Conservation (phyloP, 2,329 filamentous ascomycete species). For the Cladophialophora carrionii region DNA sequence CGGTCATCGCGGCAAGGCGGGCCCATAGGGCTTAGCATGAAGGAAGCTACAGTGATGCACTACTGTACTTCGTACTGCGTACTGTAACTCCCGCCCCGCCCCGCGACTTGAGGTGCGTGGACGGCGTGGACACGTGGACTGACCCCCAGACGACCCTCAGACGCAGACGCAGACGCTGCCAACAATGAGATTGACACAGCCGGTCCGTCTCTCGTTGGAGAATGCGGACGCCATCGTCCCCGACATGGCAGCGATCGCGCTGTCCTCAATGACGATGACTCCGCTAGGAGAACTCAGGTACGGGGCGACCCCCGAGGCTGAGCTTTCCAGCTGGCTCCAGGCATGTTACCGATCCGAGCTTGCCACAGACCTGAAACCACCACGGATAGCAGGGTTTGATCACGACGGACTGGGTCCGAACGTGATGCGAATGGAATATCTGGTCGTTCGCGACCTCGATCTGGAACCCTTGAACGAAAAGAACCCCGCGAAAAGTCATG, state of each 20-base stretch:
- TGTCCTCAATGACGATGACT: constrained; percentile 15
- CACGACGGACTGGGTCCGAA: constrained; percentile 6
- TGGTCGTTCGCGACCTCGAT: constrained; percentile 22
- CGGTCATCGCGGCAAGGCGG: no score
- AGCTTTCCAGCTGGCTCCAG: constrained; percentile 19
- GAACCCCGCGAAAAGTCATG: background rate
- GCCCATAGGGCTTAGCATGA: no score
- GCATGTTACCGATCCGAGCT: constrained; percentile 10
- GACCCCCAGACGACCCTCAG: no score
- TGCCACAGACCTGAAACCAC: constrained; percentile 5
- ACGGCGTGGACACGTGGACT: no score
- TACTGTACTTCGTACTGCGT: no score
- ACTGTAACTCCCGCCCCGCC: no score
- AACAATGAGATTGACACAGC: constrained; percentile 10
- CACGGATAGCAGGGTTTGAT: constrained; percentile 17
- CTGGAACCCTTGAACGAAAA: constrained; percentile 4
- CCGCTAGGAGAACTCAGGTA: constrained; percentile 22
- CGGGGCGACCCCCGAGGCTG: constrained; percentile 7
- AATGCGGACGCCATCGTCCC: background rate
- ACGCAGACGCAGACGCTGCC: background rate
- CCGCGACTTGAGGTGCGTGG: no score
- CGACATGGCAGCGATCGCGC: constrained; percentile 18
- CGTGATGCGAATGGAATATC: constrained; percentile 15
- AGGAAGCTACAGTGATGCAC: no score
- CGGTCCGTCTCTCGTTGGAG: background rate